Evolutionary conservation across 75 land plant genomes (phyloP), one percentile per base, ranked within the genome.

Genomic region (Pseudotsuga menziesii): DNA sequence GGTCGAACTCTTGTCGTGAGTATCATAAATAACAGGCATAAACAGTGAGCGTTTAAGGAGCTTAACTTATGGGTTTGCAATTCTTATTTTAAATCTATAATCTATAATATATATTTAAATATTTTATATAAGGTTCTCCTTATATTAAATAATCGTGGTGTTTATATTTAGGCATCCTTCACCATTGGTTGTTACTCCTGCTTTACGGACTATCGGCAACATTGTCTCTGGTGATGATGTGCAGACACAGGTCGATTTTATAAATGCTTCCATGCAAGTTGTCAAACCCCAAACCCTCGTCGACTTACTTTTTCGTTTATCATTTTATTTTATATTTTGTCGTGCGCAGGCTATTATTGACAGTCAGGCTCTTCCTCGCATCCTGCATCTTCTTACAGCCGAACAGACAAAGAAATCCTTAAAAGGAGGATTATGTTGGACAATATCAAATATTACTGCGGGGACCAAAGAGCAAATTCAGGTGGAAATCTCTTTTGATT

Each of bases 201-300:
- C 89, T 25, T 61, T 88, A 27, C 72, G 88, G 12, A 80, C 89
- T 16, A 80, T 88, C 0, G 89, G 89, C 27, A 88, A 88, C 83
- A 92, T 92, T 78, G 93, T 90, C 17, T 90, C 91, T 41, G 94
- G 94, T 56, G 93, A 92, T 79, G 93, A 90, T 77, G 56, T 74
- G 16, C 94, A 92, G 69, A 92, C 92, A 64, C 92, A 90, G 92
- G 94, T 92, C 32, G 1, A 0, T 29, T 29, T 29, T 29, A 29
- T n/a, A n/a, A n/a, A 29, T 29, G 32, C 32, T 29, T 29, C 32
- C 32, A 29, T 29, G 32, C 32, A 1, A 29, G 1, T 0, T 29
- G 32, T 29, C 32, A 0, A 29, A 29, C 1, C 32, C 1, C 32
- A 29, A 29, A 1, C 32, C 32, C 32, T 29, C 32, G 0, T 29